Base-by-base conservation (phyloP, 805 yeast genomes). In the Metschnikowia lochheadii region DNA sequence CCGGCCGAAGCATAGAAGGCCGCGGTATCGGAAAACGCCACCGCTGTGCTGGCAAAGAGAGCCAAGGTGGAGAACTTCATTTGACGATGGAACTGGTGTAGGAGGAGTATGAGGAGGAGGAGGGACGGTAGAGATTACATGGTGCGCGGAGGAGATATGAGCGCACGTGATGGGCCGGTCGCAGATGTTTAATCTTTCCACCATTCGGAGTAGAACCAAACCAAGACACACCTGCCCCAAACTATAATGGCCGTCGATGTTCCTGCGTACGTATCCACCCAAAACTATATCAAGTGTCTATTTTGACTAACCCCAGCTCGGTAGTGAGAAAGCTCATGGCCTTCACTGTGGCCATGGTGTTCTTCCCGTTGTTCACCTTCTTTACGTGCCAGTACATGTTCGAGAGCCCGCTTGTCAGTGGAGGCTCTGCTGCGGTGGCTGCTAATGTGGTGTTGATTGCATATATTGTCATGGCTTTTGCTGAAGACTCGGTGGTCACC, bases 401-500 rank as follows among this genome's bases (percentile, higher is more conserved):
- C 51, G 74, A 72, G 43, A 86, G 80, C 59, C 79, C 90, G 1
- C 66, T 87, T 13, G 69, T 84, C 11, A 83, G 89, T 46, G 95
- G 95, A 39, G 94, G 94, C 2, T 62, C 83, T n/a, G 89, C 91
- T 35, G 94, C 94, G 2, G 73, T 81, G 15, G 80, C 80, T 50
- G 94, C 94, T 26, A 87, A 87, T 61, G 68, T 83, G 6, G 94
- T 87, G 18, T 70, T 87, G 56, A 79, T 87, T 47, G 87, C 86
- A 0, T 87, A 85, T 61, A 82, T 87, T 33, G 73, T 84, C 15
- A 86, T 79, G 52, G 94, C 95, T 1, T 87, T 87, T 67, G 77
- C 77, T 20, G 95, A 87, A 63, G 85, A 84, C 46, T 65, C 78
- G 8, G 56, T 68, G 3, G 65, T 65, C 40, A 62, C 61, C 13